phyloP scores from a whole-genome alignment of 768 basidiomycete genomes.

The Auricularia sp. region DNA sequence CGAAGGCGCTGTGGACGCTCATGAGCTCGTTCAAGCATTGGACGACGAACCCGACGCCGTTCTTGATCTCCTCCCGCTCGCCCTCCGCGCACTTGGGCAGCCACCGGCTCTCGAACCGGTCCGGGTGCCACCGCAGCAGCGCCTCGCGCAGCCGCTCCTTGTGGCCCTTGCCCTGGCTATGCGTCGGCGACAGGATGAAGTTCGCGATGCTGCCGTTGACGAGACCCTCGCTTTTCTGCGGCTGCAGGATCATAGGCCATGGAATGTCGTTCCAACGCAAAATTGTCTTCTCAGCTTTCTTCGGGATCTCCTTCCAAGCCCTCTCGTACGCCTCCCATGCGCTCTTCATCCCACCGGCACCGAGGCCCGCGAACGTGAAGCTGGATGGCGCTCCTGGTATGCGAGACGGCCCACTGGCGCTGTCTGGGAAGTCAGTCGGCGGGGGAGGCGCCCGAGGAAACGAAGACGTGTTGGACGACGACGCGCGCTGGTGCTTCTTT shows the following conservation, averaged over 20 bases:
- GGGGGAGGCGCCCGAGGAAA: too few relatives aligned
- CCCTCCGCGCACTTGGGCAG: conserved; percentile 51
- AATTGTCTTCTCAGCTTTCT: not conserved
- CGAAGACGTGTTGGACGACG: too few relatives aligned
- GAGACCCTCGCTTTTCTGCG: conserved; percentile 38
- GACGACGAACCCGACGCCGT: conserved; percentile 61
- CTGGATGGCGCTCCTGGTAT: too few relatives aligned
- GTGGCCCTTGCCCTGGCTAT: conserved; percentile 42
- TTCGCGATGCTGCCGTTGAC: conserved; percentile 37
- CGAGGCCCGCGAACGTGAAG: too few relatives aligned
- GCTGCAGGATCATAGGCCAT: conserved; percentile 49
- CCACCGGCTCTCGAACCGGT: conserved; percentile 65
- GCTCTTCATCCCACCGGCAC: too few relatives aligned
- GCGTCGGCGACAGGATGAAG: conserved; percentile 57
- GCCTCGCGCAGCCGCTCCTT: conserved; percentile 72
- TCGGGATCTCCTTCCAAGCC: not conserved
- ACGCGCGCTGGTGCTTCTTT: too few relatives aligned
- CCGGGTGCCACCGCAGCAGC: conserved; percentile 71
- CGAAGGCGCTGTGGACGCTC: conserved; percentile 15
- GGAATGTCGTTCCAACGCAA: conserved; percentile 56
- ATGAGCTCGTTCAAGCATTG: conserved; percentile 63
- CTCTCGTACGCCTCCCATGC: not conserved
- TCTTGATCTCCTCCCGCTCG: conserved; percentile 56
- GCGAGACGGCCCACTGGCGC: too few relatives aligned
- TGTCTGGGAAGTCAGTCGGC: too few relatives aligned